phyloP scores from a whole-genome alignment of 129 eudicot genomes.

The Ambrosia artemisiifolia region DNA sequence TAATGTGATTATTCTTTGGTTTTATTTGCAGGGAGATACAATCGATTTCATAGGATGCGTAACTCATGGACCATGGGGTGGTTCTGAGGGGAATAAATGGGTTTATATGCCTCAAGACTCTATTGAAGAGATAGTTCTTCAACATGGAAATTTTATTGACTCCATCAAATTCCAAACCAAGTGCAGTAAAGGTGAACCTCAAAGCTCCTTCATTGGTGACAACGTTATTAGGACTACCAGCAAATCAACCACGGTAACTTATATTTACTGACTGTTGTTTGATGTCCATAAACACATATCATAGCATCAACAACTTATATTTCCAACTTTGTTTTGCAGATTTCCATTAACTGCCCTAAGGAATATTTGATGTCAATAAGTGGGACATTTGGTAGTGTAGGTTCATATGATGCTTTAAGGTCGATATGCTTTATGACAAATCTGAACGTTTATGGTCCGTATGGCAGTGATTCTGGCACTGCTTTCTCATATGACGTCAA shows the following conservation, averaged over 20 bases:
- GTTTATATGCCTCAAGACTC: neutral
- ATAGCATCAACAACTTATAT: neutral
- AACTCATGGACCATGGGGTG: constrained; percentile 18
- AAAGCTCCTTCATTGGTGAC: no score
- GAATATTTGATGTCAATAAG: constrained; percentile 7
- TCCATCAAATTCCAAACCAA: no score
- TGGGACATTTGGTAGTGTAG: neutral
- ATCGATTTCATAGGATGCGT: neutral
- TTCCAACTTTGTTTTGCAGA: neutral
- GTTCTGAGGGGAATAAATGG: constrained; percentile 1
- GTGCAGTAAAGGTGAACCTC: no score
- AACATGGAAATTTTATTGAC: neutral
- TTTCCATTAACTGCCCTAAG: neutral
- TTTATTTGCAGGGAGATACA: neutral
- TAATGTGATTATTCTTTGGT: neutral
- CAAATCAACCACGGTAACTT: no score
- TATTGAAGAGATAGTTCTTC: neutral
- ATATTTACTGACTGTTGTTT: no score
- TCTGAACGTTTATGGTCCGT: constrained; percentile 26
- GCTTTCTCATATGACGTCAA: constrained; percentile 20
- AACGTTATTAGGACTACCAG: no score
- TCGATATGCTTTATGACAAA: no score
- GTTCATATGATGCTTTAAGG: neutral
- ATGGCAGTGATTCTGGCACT: constrained; percentile 8
- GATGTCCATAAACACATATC: neutral